A percentile compares a stretch with the other conserved stretches of the same genome.
Evolutionary conservation across 225 moss, liverwort and hornwort species (phyloP).

Genomic region (Thuidium tamariscinum): DNA sequence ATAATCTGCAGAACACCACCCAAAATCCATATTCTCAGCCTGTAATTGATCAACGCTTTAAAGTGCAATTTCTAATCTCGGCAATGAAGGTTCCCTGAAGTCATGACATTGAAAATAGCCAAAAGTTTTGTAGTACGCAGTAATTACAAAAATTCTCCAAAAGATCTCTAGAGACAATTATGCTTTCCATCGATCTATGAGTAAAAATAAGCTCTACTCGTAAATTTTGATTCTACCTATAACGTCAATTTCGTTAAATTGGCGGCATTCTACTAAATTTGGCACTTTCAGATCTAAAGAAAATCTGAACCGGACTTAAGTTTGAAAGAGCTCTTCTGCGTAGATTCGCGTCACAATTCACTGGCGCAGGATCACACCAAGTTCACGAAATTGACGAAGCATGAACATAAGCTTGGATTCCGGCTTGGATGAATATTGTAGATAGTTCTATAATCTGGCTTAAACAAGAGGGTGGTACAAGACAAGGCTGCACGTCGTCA

Average conservation of each 20-base stretch:
- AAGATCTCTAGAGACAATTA: no score
- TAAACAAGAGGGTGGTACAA: neutral
- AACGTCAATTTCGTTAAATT: neutral
- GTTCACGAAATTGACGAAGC: neutral
- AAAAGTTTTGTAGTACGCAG: no score
- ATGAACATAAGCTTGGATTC: neutral
- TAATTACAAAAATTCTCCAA: no score
- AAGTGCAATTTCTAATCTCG: neutral
- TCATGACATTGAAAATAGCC: neutral
- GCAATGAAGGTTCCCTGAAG: neutral
- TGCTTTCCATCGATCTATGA: neutral
- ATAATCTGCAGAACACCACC: constrained; percentile 24
- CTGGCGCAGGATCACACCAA: neutral
- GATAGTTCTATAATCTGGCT: neutral
- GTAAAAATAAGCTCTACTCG: no score
- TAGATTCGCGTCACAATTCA: neutral
- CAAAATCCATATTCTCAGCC: neutral
- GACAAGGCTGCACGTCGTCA: neutral
- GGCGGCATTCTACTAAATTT: neutral
- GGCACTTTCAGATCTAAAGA: neutral
- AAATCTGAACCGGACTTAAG: neutral
- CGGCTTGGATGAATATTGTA: no score
- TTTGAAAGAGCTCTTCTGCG: neutral
- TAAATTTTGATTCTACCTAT: neutral
- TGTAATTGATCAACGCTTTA: neutral